Evolutionary conservation across 352 stramenopile species (phyloP), one percentile per base, ranked within the genome.

Genomic region (Phytophthora pseudosyringae): DNA sequence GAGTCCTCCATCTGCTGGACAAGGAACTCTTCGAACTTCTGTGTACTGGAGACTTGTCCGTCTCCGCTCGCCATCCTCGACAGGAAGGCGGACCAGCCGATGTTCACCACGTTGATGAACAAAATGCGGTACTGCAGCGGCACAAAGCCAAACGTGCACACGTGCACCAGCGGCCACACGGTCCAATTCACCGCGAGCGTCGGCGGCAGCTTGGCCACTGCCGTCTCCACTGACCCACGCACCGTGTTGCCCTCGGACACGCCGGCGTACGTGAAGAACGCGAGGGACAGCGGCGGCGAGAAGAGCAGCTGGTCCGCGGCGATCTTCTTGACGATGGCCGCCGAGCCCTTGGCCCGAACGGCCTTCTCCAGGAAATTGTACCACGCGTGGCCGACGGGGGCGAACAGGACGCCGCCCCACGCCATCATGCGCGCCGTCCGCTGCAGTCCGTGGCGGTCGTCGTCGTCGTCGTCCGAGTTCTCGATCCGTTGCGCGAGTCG

Each of bases 301-400:
- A 83, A 72, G 9, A 80, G 9, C 15, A 83, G 38, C 61, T 78
- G 68, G 31, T 83, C 75, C 0, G 72, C 64, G 0, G 65, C 75
- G 43, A 83, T 69, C 31, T 83, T 80, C 62, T 80, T 78, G 35
- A 59, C 48, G 40, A 80, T 64, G 1, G 36, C 41, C 15, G 64
- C 38, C 12, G 49, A 36, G 9, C 54, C 51, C 5, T 59, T 78
- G 47, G 67, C 71, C 15, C 56, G 71, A 41, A 82, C 61, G 10
- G 33, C 59, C 15, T 70, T 71, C 68, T 98, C 93, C 16, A 98
- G 69, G 10, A 90, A 64, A 32, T 91, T 85, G 70, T 97, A 98
- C 71, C 97, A 98, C 35, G 79, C 90, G 71, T 98, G 91, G 59
- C 92, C 93, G 46, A 80, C 59, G 8, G 91, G 93, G 21, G 90